These are phyloP conservation scores for Perilla frutescens DNA, from an alignment of 257 asterid genomes.

Conservation along the genomic window DNA sequence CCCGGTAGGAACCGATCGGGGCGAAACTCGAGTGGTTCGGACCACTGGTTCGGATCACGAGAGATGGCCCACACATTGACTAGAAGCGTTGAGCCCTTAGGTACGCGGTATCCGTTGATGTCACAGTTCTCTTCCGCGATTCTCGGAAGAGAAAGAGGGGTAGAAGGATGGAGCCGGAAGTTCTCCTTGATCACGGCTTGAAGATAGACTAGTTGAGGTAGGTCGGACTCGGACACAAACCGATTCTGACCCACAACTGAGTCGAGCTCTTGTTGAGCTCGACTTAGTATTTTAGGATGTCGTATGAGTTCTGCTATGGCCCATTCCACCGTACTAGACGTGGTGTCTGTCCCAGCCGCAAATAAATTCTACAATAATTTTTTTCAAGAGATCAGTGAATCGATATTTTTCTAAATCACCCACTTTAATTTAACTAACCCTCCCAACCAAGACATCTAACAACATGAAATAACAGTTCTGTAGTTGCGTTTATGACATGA, in stretches of 20 bases:
- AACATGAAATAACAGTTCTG: too few species aligned
- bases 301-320: slow-evolving; percentile 77
- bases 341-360: slow-evolving; percentile 83
- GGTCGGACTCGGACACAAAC: slow-evolving; percentile 62
- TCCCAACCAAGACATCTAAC: too few species aligned
- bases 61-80: slow-evolving; percentile 89
- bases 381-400: neutral
- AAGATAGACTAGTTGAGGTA: slow-evolving; percentile 55
- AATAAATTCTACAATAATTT: slow-evolving; percentile 60
- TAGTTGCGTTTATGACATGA: too few species aligned
- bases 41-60: slow-evolving; percentile 76
- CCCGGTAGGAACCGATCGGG: slow-evolving; percentile 72
- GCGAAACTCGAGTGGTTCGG: slow-evolving; percentile 62
- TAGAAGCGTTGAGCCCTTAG: slow-evolving; percentile 77
- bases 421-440: too few species aligned
- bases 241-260: slow-evolving; percentile 59
- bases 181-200: slow-evolving; percentile 82
- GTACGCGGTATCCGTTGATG: slow-evolving; percentile 73
- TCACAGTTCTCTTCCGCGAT: slow-evolving; percentile 63
- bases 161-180: slow-evolving; percentile 88
- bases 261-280: slow-evolving; percentile 67
- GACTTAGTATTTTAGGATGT: slow-evolving; percentile 55
- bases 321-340: slow-evolving; percentile 95
- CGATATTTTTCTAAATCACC: too few species aligned
- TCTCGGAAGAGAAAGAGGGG: slow-evolving; percentile 89